Conservation (phyloP, 768 basidiomycete genomes). For the Dentipellis fragilis region DNA sequence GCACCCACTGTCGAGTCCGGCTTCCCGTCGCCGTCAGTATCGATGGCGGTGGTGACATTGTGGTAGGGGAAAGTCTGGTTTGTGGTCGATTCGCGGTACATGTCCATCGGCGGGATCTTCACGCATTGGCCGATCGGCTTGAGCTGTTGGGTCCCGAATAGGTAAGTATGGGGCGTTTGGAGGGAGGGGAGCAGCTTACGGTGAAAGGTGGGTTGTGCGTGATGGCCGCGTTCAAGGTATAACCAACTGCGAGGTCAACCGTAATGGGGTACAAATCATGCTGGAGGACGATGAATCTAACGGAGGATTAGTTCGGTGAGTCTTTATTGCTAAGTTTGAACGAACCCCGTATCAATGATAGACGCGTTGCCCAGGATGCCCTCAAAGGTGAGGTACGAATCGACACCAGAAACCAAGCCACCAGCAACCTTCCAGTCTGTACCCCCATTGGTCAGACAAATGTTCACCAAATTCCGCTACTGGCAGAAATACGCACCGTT, state of each 20-base stretch:
- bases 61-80: constrained; percentile 59
- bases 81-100: constrained; percentile 78
- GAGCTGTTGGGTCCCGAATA: constrained; percentile 27
- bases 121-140: constrained; percentile 75
- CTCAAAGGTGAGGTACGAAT: constrained; percentile 61
- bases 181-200: constrained; percentile 26
- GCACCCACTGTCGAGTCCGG: no score
- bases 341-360: constrained; percentile 47
- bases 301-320: not conserved
- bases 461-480: no score
- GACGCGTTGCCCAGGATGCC: constrained; percentile 63
- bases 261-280: constrained; percentile 81
- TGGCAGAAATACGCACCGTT: constrained; percentile 37
- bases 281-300: constrained; percentile 79
- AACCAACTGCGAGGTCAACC: constrained; percentile 84
- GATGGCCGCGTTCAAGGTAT: constrained; percentile 72
- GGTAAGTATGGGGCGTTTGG: not conserved
- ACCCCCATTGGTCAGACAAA: not conserved
- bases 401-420: constrained; percentile 56
- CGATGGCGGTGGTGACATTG: constrained; percentile 17
- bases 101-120: constrained; percentile 47
- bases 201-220: constrained; percentile 53
- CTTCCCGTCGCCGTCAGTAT: not conserved
- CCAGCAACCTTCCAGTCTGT: constrained; percentile 83
- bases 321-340: constrained; percentile 15